These are phyloP conservation scores for Manihot esculenta DNA, from an alignment of 441 rosid species.

Conservation along the genomic window DNA sequence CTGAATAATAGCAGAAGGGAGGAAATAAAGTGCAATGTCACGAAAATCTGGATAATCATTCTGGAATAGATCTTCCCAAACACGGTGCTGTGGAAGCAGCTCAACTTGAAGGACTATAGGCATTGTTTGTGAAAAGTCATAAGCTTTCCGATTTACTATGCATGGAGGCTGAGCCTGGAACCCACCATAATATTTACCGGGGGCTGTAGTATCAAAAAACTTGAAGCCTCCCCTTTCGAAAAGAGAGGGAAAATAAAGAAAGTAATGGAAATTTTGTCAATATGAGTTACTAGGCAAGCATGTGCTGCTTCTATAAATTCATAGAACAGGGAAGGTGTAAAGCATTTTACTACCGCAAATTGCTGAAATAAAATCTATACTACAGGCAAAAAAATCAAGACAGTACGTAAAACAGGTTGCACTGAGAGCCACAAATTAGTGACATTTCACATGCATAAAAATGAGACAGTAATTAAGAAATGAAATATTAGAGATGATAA, in stretches of 20 bases:
- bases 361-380: too few relatives aligned
- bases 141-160: constrained; percentile 41
- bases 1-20: constrained; percentile 41
- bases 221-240: constrained; percentile 60
- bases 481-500: too few relatives aligned
- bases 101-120: constrained; percentile 47
- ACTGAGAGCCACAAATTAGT: too few relatives aligned
- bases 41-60: constrained; percentile 37
- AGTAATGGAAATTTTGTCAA: too few relatives aligned
- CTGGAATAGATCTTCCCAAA: constrained; percentile 33
- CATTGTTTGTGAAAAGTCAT: constrained; percentile 40
- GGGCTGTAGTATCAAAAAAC: constrained; percentile 32
- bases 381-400: too few relatives aligned
- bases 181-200: constrained; percentile 39
- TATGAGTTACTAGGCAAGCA: not conserved
- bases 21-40: constrained; percentile 54
- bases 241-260: constrained; percentile 16
- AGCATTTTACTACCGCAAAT: constrained; percentile 4
- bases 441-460: too few relatives aligned
- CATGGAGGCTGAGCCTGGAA: constrained; percentile 52
- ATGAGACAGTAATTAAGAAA: too few relatives aligned
- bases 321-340: not conserved
- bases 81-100: constrained; percentile 38
- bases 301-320: not conserved
- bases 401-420: too few relatives aligned